Base-by-base conservation (phyloP, 2,329 filamentous ascomycete genomes). In the Coniochaeta ligniaria region DNA sequence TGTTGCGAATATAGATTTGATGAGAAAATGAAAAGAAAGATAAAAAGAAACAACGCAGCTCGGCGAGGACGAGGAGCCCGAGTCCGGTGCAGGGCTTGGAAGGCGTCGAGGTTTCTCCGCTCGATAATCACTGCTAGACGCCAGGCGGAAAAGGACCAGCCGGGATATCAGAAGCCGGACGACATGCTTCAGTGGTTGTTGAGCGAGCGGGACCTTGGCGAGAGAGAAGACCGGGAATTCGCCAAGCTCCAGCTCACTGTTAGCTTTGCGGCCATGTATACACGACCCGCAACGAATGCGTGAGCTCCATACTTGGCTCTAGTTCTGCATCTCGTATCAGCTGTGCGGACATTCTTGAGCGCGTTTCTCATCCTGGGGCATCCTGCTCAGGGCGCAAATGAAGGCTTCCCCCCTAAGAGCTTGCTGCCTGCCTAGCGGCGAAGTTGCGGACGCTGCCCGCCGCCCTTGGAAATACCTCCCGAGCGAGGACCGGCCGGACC, bases 341-440 rank as follows among this genome's bases (percentile, higher is more conserved):
- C 85, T 17, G 84, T 90, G 45, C 81, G 90, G 66, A 92, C 88
- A 0, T 94, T 94, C 67, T 75, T 95, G 60, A 92, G 89, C 69
- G 88, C 91, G 6, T 94, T 89, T 70, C 78, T 95, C 59, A 92
- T 94, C 63, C 77, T 92, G 28, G 90, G 89, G 1, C 91, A 94
- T 71, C 90, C 91, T 1, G 85, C 86, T 1, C 86, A 91, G 66
- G 90, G n/a, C n/a, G n/a, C n/a, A n/a, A n/a, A n/a, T n/a, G n/a
- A n/a, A n/a, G n/a, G n/a, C n/a, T n/a, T n/a, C n/a, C n/a, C n/a
- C n/a, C n/a, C n/a, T n/a, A n/a, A n/a, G n/a, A n/a, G n/a, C n/a
- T n/a, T n/a, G n/a, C n/a, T n/a, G n/a, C n/a, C n/a, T n/a, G n/a
- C n/a, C n/a, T n/a, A n/a, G n/a, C n/a, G n/a, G n/a, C n/a, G n/a